Evolutionary conservation across 345 rosid genomes (phyloP), one percentile per base, ranked within the genome.

Genomic region (Geranium brycei): DNA sequence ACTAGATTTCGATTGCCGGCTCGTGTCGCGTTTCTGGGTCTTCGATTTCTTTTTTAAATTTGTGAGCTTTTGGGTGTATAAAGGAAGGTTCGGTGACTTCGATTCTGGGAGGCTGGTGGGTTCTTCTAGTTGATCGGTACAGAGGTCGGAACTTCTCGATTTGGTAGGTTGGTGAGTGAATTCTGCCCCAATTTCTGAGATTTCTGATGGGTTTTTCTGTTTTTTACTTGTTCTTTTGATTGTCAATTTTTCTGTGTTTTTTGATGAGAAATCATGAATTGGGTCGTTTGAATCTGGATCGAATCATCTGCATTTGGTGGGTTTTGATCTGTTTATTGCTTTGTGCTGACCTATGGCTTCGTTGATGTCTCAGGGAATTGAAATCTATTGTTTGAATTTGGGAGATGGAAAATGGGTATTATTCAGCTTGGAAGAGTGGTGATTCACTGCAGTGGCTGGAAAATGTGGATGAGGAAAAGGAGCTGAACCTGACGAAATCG

Each of bases 401-500:
- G 53, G 15, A 51, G 66, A 83, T 89, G 96, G 84, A 77, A 7
- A 73, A 64, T 72, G 92, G 80, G 73, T 57, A 72, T 65, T 70
- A 74, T 71, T 71, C 80, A 63, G 76, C 66, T 72, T 72, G 82
- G 81, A 80, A 78, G 63, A 71, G 64, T 51, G 71, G 64, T 47
- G 53, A 47, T 47, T 47, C 53, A 6, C 15, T 47, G 7, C 14
- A 47, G 53, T 47, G 78, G 69, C 67, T 81, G 6, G 91, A 81
- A 64, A 64, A 80, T 30, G 69, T 82, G 60, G 91, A 85, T 47
- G 91, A 80, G 55, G 90, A 79, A 1, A 81, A 69, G 62, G 88
- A 77, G 13, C 74, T 67, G 63, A 77, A 68, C 62, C 63, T 63
- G 55, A 76, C 63, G 28, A 18, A 79, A 31, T 53, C 75, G 4